Evolutionary conservation across 2,329 filamentous ascomycete species (phyloP).

Genomic region (Arthrobotrys musiformis): DNA sequence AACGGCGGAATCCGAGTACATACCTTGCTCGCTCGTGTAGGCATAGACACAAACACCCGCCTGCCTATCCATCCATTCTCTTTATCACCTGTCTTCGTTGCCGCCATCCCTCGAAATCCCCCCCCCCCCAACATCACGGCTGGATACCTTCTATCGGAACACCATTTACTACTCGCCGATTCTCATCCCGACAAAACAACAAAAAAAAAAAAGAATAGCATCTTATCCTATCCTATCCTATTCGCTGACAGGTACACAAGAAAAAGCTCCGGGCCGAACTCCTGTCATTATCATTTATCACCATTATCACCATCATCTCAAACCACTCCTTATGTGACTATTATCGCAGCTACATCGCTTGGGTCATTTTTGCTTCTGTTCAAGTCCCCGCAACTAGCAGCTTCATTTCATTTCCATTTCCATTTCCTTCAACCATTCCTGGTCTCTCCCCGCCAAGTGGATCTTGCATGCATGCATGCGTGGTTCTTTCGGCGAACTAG

Average conservation of each 20-base stretch:
- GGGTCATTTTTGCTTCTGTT: not conserved
- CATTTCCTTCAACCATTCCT: not conserved
- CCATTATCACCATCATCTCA: not conserved
- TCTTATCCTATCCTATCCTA: not conserved
- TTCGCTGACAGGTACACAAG: conserved; percentile 13
- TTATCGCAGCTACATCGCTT: not conserved
- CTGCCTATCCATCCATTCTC: not conserved
- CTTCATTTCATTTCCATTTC: not conserved
- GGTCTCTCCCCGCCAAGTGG: conserved; percentile 6
- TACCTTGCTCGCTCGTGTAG: not conserved
- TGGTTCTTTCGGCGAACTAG: conserved; percentile 2
- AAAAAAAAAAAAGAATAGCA: too few relatives aligned
- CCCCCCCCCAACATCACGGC: not conserved
- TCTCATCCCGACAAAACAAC: not conserved
- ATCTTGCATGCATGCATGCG: conserved; percentile 16
- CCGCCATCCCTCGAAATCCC: not conserved
- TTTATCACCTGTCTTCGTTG: not conserved
- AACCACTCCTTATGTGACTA: not conserved
- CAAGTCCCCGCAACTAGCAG: not conserved
- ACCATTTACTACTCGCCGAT: not conserved
- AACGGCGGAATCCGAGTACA: not conserved
- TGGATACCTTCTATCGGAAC: conserved; percentile 3
- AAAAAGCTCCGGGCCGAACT: not conserved
- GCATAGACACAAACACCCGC: not conserved
- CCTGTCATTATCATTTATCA: not conserved